Evolutionary conservation across 1,284 basidiomycete genomes (phyloP), one percentile per base, ranked within the genome.

Genomic region (Neonothopanus nambi): DNA sequence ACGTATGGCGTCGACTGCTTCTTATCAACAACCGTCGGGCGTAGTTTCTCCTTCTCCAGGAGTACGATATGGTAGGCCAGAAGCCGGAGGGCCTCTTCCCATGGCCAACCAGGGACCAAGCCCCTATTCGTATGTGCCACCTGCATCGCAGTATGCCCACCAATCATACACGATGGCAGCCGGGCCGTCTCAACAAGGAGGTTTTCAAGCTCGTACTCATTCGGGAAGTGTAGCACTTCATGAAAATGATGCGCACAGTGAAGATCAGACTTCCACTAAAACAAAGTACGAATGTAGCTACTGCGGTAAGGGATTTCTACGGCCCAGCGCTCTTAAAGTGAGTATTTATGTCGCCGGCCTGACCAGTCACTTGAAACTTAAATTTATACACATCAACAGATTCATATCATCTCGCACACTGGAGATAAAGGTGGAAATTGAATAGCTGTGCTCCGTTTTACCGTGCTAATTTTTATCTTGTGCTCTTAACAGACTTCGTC

Each of bases 331-430:
- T 18, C 51, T 61, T 26, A 61, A 58, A 51, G 59, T 60, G 46
- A 40, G 23, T n/a, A 20, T 17, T n/a, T 38, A 13, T 24, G 49
- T 33, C 30, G 28, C n/a, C n/a, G 39, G n/a, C 35, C 26, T 30
- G 30, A 37, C 23, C 21, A 42, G 17, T 20, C 30, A 23, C n/a
- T 42, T 24, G 28, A 17, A n/a, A n/a, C n/a, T n/a, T n/a, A n/a
- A n/a, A n/a, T n/a, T 21, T 9, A 36, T 43, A 13, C 35, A 5
- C 15, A n/a, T 42, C n/a, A 17, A 17, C 35, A 61, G 59, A 61
- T 61, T 43, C 59, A 61, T 48, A 40, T 61, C 17, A 61, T 61
- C 30, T 61, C 59, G 20, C 59, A 61, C 49, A 61, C 59, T 17
- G 57, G 57, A 42, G 59, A 59, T 42, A 61, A 61, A 57, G 59